Evolutionary conservation across 108 stramenopile species (phyloP).

Genomic region (Licmophora abbreviata): DNA sequence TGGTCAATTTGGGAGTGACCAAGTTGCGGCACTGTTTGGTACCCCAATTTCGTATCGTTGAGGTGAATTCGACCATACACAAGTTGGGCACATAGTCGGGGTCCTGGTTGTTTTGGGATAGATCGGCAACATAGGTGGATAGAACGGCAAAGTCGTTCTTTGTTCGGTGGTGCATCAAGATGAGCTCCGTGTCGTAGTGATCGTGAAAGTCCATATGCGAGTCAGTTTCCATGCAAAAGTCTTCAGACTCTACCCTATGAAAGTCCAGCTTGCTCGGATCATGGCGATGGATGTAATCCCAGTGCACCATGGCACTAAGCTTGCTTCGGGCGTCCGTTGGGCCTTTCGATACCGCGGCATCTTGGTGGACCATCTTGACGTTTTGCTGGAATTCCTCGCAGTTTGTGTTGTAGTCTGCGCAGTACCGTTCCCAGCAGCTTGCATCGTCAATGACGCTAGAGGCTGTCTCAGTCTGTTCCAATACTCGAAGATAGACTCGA

Average conservation of each 20-base stretch:
- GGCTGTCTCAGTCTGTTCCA: slow-evolving; percentile 51
- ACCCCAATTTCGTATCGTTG: slow-evolving; percentile 55
- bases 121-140: slow-evolving; percentile 74
- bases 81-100: slow-evolving; percentile 57
- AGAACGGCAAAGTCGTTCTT: slow-evolving; percentile 88
- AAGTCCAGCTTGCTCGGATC: slow-evolving; percentile 13
- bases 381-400: slow-evolving; percentile 27
- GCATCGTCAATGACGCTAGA: slow-evolving; percentile 39
- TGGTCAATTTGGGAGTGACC: slow-evolving; percentile 68
- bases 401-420: slow-evolving; percentile 23
- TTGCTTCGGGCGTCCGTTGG: slow-evolving; percentile 36
- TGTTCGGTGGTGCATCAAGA: slow-evolving; percentile 64
- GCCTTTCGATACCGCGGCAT: slow-evolving; percentile 25
- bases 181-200: slow-evolving; percentile 47
- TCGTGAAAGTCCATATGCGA: slow-evolving; percentile 79
- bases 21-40: slow-evolving; percentile 55
- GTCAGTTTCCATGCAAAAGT: slow-evolving; percentile 91
- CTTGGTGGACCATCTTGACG: slow-evolving; percentile 19
- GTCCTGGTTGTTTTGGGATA: slow-evolving; percentile 49
- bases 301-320: slow-evolving; percentile 29
- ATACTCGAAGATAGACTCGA: slow-evolving; percentile 45
- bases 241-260: slow-evolving; percentile 40
- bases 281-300: slow-evolving; percentile 23
- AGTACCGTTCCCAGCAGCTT: slow-evolving; percentile 24
- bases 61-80: slow-evolving; percentile 65